Conservation (phyloP, 176 grass and related monocot species). For the Oropetium thomaeum region DNA sequence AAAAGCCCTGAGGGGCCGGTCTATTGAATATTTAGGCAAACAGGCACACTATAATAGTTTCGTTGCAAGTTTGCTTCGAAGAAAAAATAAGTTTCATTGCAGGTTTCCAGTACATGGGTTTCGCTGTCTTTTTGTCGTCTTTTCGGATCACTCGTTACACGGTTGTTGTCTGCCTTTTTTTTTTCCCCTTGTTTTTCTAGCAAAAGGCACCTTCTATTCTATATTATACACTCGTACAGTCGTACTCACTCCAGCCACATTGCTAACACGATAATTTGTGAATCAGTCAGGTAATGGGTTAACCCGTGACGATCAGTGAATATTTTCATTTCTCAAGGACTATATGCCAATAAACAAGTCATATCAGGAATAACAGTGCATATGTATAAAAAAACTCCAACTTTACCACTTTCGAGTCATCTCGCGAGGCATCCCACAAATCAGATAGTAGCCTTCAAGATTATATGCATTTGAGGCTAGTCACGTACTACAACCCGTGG, state of each 20-base stretch:
- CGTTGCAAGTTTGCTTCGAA: slow-evolving; percentile 29
- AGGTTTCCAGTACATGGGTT: slow-evolving; percentile 33
- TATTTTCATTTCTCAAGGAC: too few species aligned
- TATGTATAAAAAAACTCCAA: too few species aligned
- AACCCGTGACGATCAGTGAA: too few species aligned
- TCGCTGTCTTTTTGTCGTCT: slow-evolving; percentile 41
- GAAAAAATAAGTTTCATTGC: slow-evolving; percentile 18
- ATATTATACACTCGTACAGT: background rate
- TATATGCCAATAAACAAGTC: too few species aligned
- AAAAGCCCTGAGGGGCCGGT: background rate
- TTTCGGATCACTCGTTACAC: slow-evolving; percentile 14
- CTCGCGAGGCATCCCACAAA: background rate
- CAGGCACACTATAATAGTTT: slow-evolving; percentile 12
- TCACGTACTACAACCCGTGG: background rate
- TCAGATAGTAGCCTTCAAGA: background rate
- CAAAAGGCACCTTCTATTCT: slow-evolving; percentile 8
- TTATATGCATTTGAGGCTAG: background rate
- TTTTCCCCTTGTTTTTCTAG: background rate
- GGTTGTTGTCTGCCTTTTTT: slow-evolving; percentile 16
- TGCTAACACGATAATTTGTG: background rate
- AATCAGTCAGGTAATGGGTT: background rate
- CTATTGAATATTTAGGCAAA: slow-evolving; percentile 14
- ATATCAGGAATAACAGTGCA: too few species aligned
- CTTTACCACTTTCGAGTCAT: too few species aligned
- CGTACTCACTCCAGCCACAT: background rate